Evolutionary conservation across 208 protist species (phyloP).

Genomic region (Leptomonas pyrrhocoris): DNA sequence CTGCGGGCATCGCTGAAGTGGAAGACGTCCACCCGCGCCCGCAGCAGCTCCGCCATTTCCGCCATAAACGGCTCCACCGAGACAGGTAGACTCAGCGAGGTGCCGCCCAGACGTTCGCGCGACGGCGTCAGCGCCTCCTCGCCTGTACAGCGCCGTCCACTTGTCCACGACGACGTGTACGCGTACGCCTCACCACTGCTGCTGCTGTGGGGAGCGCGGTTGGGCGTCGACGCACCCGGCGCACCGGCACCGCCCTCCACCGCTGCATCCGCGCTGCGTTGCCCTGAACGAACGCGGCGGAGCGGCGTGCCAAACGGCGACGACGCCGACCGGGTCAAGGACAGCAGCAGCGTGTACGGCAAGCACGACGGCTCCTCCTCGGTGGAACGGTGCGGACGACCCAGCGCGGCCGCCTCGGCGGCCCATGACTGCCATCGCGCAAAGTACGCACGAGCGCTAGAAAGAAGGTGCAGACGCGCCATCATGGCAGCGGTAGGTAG

Average conservation of each 20-base stretch:
- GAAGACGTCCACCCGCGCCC: slow-evolving; percentile 52
- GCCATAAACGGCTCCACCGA: slow-evolving; percentile 36
- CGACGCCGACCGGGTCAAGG: slow-evolving; percentile 3
- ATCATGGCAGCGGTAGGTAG: slow-evolving; percentile 49
- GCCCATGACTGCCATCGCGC: slow-evolving; percentile 34
- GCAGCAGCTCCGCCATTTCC: slow-evolving; percentile 43
- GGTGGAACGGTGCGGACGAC: neutral
- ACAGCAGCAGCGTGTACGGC: neutral
- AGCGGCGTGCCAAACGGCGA: slow-evolving; percentile 12
- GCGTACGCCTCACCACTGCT: slow-evolving; percentile 1
- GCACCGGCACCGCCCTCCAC: neutral
- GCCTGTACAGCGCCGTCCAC: neutral
- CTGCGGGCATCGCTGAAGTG: slow-evolving; percentile 51
- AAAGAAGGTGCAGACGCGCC: slow-evolving; percentile 21
- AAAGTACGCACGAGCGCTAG: slow-evolving; percentile 22
- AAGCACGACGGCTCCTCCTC: neutral
- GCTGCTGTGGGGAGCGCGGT: slow-evolving; percentile 6
- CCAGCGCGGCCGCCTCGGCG: neutral
- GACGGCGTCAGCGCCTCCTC: slow-evolving; percentile 3
- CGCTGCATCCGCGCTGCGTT: neutral
- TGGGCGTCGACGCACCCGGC: slow-evolving; percentile 13
- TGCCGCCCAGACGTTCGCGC: slow-evolving; percentile 2
- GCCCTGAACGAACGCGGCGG: neutral
- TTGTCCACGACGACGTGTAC: neutral
- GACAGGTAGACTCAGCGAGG: neutral